These are phyloP conservation scores for Fusarium tuaranense DNA, from an alignment of 2,329 filamentous ascomycete species.

Conservation along the genomic window DNA sequence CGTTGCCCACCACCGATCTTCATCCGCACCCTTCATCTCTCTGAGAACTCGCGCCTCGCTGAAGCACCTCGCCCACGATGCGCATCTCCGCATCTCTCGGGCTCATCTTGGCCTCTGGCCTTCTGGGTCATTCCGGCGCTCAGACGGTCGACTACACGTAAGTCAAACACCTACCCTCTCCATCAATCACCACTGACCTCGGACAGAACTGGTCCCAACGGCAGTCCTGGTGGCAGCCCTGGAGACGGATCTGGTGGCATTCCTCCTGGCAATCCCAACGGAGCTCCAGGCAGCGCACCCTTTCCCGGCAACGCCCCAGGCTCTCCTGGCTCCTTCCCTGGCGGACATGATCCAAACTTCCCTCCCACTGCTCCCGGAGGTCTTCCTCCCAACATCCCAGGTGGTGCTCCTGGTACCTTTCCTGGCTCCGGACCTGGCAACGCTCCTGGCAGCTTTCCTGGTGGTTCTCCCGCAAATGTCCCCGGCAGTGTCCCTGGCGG, in stretches of 20 bases:
- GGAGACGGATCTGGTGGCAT: constrained; percentile 21
- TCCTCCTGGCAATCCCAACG: constrained; percentile 28
- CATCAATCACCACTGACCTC: constrained; percentile 19
- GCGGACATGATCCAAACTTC: constrained; percentile 12
- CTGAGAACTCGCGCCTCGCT: neutral
- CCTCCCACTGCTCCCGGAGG: constrained; percentile 22
- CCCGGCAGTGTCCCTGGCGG: constrained; percentile 6
- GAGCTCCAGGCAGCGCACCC: constrained; percentile 21
- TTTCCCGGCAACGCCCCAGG: constrained; percentile 26
- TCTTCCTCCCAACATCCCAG: constrained; percentile 21
- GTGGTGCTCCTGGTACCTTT: constrained; percentile 18
- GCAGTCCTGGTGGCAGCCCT: constrained; percentile 16
- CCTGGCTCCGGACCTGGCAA: constrained; percentile 13
- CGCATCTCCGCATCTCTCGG: constrained; percentile 51
- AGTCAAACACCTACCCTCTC: constrained; percentile 22
- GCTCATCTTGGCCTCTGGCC: constrained; percentile 51
- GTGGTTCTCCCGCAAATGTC: constrained; percentile 11
- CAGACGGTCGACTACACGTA: constrained; percentile 50
- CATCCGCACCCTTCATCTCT: neutral
- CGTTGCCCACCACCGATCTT: neutral
- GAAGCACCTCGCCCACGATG: constrained; percentile 49
- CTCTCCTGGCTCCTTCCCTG: constrained; percentile 32
- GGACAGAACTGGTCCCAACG: constrained; percentile 22
- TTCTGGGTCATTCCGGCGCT: constrained; percentile 48
- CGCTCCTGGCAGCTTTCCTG: constrained; percentile 14